Conservation (phyloP, 1,284 basidiomycete species). For the Athelia sp. region DNA sequence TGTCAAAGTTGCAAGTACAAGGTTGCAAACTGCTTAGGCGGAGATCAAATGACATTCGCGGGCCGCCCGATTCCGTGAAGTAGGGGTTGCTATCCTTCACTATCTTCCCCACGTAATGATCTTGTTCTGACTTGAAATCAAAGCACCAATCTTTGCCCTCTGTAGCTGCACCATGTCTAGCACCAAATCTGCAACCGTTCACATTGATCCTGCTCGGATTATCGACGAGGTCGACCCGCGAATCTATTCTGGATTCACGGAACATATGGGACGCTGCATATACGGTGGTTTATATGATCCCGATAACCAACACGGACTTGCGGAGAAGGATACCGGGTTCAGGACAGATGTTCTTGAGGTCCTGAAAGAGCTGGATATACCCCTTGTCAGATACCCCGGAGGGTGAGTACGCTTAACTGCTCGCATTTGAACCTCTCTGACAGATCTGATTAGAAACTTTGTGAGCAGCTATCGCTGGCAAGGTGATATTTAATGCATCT, state of each 20-base stretch:
- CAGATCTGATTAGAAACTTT: slow-evolving; percentile 30
- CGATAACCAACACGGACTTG: slow-evolving; percentile 28
- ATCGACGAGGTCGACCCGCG: slow-evolving; percentile 34
- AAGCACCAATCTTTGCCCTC: too few relatives aligned
- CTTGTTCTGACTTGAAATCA: too few relatives aligned
- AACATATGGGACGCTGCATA: slow-evolving; percentile 59
- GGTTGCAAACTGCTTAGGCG: too few relatives aligned
- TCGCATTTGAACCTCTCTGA: neutral
- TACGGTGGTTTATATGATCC: slow-evolving; percentile 59
- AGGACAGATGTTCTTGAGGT: slow-evolving; percentile 52
- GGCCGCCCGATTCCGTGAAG: too few relatives aligned
- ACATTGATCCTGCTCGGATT: slow-evolving; percentile 31
- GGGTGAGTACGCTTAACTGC: slow-evolving; percentile 26
- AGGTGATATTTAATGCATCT: too few relatives aligned
- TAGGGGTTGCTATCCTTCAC: too few relatives aligned
- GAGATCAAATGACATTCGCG: too few relatives aligned
- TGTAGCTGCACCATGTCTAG: too few relatives aligned
- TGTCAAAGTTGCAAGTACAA: too few relatives aligned
- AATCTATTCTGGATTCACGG: slow-evolving; percentile 59
- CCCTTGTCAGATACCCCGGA: slow-evolving; percentile 58
- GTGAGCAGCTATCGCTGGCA: slow-evolving; percentile 67
- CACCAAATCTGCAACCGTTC: slow-evolving; percentile 15
- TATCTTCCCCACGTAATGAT: too few relatives aligned
- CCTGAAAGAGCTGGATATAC: slow-evolving; percentile 49
- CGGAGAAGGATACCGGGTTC: slow-evolving; percentile 39